Percentiles rank a stretch among this genome's conserved stretches.
phyloP scores from a whole-genome alignment of 2,329 filamentous ascomycete genomes.

The Sphaerulina vaccinii region DNA sequence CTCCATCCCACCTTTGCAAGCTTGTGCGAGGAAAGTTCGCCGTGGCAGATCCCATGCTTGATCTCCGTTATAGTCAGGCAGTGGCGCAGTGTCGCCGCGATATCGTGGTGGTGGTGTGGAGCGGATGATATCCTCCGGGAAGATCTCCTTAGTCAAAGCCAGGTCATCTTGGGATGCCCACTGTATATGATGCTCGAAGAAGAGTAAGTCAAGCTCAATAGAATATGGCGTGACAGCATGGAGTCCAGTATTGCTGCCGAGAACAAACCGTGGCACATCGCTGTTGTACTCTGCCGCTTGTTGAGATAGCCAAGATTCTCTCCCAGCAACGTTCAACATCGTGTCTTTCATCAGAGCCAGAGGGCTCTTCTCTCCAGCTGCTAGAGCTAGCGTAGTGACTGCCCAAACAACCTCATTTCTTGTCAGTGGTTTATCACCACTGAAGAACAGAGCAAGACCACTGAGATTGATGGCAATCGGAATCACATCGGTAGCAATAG shows the following conservation, averaged over 20 bases:
- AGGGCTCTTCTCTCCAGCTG: slow-evolving; percentile 6
- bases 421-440: not conserved
- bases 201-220: slow-evolving; percentile 3
- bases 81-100: not conserved
- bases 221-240: not conserved
- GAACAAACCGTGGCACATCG: not conserved
- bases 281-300: not conserved
- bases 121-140: not conserved
- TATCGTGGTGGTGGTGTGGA: not conserved
- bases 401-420: not conserved
- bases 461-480: slow-evolving; percentile 5
- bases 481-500: slow-evolving; percentile 1
- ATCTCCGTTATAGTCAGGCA: not conserved
- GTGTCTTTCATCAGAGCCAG: not conserved
- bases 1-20: not conserved
- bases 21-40: slow-evolving; percentile 2
- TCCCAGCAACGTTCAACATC: not conserved
- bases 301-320: not conserved
- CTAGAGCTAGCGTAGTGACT: not conserved
- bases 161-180: not conserved
- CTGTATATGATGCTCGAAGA: not conserved
- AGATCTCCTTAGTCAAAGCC: not conserved
- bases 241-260: not conserved
- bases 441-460: slow-evolving; percentile 1
- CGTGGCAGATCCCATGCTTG: not conserved